phyloP scores from a whole-genome alignment of 208 protist species.

The Balamuthia mandrillaris region DNA sequence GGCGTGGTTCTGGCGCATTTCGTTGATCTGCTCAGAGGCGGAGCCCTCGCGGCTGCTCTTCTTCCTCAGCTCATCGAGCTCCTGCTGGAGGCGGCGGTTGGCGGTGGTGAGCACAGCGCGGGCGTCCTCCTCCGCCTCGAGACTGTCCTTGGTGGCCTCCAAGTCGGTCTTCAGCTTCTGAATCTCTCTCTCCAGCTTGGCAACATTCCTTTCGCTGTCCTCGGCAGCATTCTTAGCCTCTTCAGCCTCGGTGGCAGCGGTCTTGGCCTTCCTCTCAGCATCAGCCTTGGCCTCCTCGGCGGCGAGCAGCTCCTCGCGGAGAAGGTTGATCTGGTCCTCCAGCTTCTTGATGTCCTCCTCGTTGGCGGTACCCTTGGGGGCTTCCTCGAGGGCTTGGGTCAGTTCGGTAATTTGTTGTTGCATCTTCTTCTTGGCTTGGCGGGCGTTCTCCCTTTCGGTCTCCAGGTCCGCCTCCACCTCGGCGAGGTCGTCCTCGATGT shows the following conservation, averaged over 20 bases:
- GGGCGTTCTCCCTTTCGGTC: neutral
- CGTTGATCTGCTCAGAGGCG: conserved; percentile 30
- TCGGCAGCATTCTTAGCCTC: neutral
- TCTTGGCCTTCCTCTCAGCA: conserved; percentile 27
- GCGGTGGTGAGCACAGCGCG: conserved; percentile 31
- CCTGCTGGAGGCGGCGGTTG: conserved; percentile 39
- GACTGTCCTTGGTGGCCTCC: conserved; percentile 40
- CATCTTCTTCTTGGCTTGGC: conserved; percentile 49
- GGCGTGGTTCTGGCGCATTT: conserved; percentile 7
- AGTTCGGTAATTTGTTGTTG: conserved; percentile 3
- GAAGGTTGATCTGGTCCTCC: conserved; percentile 41
- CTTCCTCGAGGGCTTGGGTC: neutral
- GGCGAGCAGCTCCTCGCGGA: conserved; percentile 43
- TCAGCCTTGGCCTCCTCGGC: conserved; percentile 3
- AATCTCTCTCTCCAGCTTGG: conserved; percentile 17
- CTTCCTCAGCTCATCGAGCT: conserved; percentile 43
- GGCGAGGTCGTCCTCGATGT: neutral
- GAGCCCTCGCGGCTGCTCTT: neutral
- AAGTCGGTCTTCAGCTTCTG: conserved; percentile 14
- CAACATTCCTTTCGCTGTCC: conserved; percentile 27
- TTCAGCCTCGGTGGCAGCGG: neutral
- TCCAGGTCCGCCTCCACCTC: conserved; percentile 32
- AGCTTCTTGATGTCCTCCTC: conserved; percentile 40
- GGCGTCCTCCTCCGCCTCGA: conserved; percentile 47
- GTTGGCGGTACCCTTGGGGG: conserved; percentile 3